phyloP scores from a whole-genome alignment of 2,329 filamentous ascomycete genomes.

The Ophiostoma sp. region DNA sequence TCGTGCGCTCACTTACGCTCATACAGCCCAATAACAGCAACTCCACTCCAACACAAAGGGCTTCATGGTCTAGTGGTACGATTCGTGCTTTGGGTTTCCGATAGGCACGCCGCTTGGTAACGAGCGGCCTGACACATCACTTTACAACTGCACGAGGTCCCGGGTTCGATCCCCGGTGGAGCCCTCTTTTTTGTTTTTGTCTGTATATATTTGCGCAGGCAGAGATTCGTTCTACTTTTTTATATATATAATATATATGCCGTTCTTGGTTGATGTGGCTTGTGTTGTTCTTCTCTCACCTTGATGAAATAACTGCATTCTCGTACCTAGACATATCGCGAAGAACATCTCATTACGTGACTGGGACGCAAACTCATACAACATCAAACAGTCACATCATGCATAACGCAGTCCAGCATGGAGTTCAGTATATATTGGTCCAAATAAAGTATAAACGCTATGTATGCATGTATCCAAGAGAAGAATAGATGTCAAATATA shows the following conservation, averaged over 20 bases:
- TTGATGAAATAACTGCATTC: no score
- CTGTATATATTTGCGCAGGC: background rate
- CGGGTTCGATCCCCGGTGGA: slow-evolving; percentile 18
- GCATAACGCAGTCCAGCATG: background rate
- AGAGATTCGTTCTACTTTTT: background rate
- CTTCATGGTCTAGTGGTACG: slow-evolving; percentile 19
- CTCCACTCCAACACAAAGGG: slow-evolving; percentile 4
- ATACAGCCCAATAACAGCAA: background rate
- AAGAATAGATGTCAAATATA: background rate
- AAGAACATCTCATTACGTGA: background rate
- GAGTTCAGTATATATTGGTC: background rate
- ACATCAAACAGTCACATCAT: no score
- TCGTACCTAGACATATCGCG: no score
- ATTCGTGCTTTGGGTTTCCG: slow-evolving; percentile 17
- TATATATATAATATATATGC: background rate
- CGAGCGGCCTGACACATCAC: background rate
- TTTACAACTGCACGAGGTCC: slow-evolving; percentile 17
- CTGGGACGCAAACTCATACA: no score
- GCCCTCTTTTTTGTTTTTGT: slow-evolving; percentile 6
- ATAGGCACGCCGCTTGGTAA: slow-evolving; percentile 2
- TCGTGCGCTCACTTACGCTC: background rate
- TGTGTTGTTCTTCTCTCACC: no score
- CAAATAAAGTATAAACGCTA: slow-evolving; percentile 1
- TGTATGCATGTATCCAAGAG: background rate
- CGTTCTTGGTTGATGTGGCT: no score